A percentile compares a stretch with the other conserved stretches of the same genome.
phyloP scores from a whole-genome alignment of 768 basidiomycete species.

The Suillus fuscotomentosus region DNA sequence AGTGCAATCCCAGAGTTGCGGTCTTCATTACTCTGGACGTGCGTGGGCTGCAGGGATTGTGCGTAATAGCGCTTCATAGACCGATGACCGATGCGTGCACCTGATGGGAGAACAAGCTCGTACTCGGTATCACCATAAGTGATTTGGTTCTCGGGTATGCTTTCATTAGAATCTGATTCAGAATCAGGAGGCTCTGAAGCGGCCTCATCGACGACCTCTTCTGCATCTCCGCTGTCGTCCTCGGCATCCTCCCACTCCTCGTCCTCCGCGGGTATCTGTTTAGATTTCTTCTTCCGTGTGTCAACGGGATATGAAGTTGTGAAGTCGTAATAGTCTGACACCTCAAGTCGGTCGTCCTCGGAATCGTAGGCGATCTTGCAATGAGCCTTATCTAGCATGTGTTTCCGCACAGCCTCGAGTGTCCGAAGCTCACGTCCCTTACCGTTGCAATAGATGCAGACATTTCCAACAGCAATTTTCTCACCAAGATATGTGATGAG shows the following conservation, averaged over 20 bases:
- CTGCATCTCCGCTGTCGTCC: slow-evolving; percentile 21
- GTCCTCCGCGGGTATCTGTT: slow-evolving; percentile 33
- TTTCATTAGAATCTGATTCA: slow-evolving; percentile 36
- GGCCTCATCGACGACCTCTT: slow-evolving; percentile 33
- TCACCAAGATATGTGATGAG: slow-evolving; percentile 86
- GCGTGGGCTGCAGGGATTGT: slow-evolving; percentile 65
- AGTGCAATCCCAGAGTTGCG: slow-evolving; percentile 73
- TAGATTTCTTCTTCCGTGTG: slow-evolving; percentile 19
- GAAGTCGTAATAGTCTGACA: slow-evolving; percentile 95
- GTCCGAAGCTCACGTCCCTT: slow-evolving; percentile 79
- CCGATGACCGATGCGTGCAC: slow-evolving; percentile 89
- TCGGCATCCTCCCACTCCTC: slow-evolving; percentile 37
- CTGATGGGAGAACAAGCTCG: slow-evolving; percentile 92
- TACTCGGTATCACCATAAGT: slow-evolving; percentile 77
- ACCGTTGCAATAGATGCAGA: slow-evolving; percentile 90
- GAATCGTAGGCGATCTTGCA: slow-evolving; percentile 94
- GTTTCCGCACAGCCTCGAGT: slow-evolving; percentile 86
- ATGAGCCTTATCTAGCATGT: slow-evolving; percentile 95
- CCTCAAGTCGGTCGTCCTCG: slow-evolving; percentile 75
- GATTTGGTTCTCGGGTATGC: slow-evolving; percentile 51
- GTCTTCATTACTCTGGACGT: slow-evolving; percentile 48
- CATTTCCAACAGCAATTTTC: slow-evolving; percentile 90
- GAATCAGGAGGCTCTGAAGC: slow-evolving; percentile 41
- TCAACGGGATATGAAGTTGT: slow-evolving; percentile 70
- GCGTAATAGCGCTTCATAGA: slow-evolving; percentile 83